Evolutionary conservation across 331 rosid genomes (phyloP), one percentile per base, ranked within the genome.

Genomic region (Acacia concinna): DNA sequence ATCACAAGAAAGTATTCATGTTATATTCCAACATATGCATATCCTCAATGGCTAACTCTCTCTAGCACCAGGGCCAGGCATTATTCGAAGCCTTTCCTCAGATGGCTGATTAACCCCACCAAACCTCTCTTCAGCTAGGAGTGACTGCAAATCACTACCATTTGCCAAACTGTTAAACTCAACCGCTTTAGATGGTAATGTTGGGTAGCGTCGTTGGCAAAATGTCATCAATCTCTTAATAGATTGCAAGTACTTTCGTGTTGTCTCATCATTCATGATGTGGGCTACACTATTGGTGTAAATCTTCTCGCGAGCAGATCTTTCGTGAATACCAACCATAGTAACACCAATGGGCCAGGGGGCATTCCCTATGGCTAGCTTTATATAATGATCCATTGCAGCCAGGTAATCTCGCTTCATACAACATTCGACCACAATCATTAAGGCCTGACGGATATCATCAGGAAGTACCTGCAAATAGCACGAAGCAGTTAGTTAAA

Each of bases 281-380:
- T 96, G 99, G 35, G 99, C 99, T 73, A 96, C 99, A 86, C 98
- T 96, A 68, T 96, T 96, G 77, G 98, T 96, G 88, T 93, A 91
- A 79, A 96, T 96, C 93, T 96, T 96, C 88, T 96, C 98, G 38
- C 97, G 99, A 60, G 99, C 99, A 21, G 99, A 96, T 68, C 99
- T 92, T 77, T 96, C 99, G 4, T 96, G 99, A 78, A 96, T 96
- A 83, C 99, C 99, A 86, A 96, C 99, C 99, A 96, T 96, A 84
- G 99, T 96, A 52, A 96, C 99, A 77, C 99, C 98, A 84, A 96
- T 96, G 31, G 99, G 99, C 99, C 99, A 96, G 12, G 99, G 99
- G 31, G 99, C 98, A 75, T 96, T 96, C 78, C 99, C 99, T 13
- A 96, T 93, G 43, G 99, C 98, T 86, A 96, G 32, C 87, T 83